phyloP scores from a whole-genome alignment of 345 rosid genomes.

The Odontarrhena argentea region DNA sequence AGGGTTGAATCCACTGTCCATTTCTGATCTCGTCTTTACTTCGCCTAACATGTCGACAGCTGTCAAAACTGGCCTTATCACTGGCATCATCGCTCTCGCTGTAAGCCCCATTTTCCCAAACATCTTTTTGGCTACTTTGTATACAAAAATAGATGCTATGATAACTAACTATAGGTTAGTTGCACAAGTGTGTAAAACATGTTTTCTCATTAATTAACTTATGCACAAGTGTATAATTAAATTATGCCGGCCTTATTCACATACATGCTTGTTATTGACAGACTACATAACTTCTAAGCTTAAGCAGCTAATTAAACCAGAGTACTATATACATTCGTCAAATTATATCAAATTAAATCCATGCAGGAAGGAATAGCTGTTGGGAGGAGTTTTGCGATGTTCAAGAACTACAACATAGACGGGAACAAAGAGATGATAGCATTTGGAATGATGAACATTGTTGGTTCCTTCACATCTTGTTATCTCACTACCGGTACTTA shows the following conservation, averaged over 20 bases:
- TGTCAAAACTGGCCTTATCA: constrained; percentile 75
- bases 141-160: not conserved
- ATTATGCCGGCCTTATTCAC: too few relatives aligned
- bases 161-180: not conserved
- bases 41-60: constrained; percentile 64
- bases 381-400: constrained; percentile 91
- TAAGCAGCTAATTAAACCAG: not conserved
- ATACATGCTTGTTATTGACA: too few relatives aligned
- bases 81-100: constrained; percentile 91
- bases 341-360: not conserved
- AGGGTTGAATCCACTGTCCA: constrained; percentile 81
- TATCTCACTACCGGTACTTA: constrained; percentile 74
- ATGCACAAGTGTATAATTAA: too few relatives aligned
- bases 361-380: constrained; percentile 95
- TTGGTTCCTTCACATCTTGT: constrained; percentile 91
- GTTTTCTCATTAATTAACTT: too few relatives aligned
- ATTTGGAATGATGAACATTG: constrained; percentile 89
- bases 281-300: not conserved
- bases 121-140: not conserved
- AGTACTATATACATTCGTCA: constrained; percentile 10
- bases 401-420: constrained; percentile 86
- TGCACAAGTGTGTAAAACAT: not conserved
- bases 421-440: constrained; percentile 99
- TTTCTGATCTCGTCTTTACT: constrained; percentile 64
- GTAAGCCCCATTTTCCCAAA: constrained; percentile 43